Evolutionary conservation across 257 asterid genomes (phyloP), one percentile per base, ranked within the genome.

Genomic region (Lavandula angustifolia): DNA sequence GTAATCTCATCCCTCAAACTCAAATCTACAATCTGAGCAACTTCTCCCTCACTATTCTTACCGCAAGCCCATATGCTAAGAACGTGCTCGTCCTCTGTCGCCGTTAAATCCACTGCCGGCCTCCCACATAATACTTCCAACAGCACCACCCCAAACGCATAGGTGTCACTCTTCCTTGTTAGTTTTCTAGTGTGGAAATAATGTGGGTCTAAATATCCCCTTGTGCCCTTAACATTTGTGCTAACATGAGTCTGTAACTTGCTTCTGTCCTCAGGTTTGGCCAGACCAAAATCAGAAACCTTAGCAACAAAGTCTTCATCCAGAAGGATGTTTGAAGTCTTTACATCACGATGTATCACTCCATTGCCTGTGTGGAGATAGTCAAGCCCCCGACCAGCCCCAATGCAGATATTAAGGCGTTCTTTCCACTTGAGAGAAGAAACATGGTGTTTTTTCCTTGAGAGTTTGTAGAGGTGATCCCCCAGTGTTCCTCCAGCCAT

Each of bases 101-200:
- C 73, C 16, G 66, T 54, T 17, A 48, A 71, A 74, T 78, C 79
- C 70, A 76, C 68, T 37, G 85, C 84, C 3, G 82, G 81, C 54
- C 86, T 81, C 42, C 88, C 90, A 16, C 86, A 74, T 47, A 84
- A 71, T 12, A 80, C 76, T 75, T 81, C 88, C 53, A 86, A 72
- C 61, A 84, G 44, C 75, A 86, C 85, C 57, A 81, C 88, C 27
- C 95, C 91, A 66, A 84, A 86, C 32, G 85, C 86, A 51, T 86
- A 86, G 10, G 82, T 80, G 64, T 86, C 95, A 3, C 77, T 78
- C 73, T 86, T 86, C 64, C 81, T 73, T 6, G 90, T 80, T 66
- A 81, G 67, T 60, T 69, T 84, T 4, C 59, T 56, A 0, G 95
- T 78, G 70, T 38, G 64, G 46, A 62, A n/a, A 69, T 86, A 84